These are phyloP conservation scores for Lichenothelia convexa DNA, from an alignment of 495 filamentous ascomycete genomes.

Conservation along the genomic window DNA sequence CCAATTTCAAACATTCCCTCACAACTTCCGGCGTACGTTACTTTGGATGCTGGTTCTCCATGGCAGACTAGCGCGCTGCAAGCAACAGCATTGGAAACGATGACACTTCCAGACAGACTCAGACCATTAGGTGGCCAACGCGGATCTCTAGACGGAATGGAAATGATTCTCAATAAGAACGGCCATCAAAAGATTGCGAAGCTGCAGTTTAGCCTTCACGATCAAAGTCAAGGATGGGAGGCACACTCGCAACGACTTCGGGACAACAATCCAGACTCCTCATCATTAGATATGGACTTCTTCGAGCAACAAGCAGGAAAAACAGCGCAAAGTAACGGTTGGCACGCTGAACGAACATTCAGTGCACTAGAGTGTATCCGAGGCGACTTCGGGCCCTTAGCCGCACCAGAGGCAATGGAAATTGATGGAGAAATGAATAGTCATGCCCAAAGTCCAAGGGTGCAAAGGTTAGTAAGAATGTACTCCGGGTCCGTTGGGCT, in stretches of 20 bases:
- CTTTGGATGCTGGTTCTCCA: constrained; percentile 42
- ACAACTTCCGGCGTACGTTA: constrained; percentile 38
- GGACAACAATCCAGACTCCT: too few relatives aligned
- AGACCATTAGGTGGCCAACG: constrained; percentile 30
- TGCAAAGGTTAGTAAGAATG: too few relatives aligned
- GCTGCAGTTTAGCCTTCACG: constrained; percentile 36
- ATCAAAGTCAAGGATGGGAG: constrained; percentile 1
- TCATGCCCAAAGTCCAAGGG: too few relatives aligned
- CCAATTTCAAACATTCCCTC: constrained; percentile 48
- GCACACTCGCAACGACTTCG: neutral
- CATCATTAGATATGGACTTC: too few relatives aligned
- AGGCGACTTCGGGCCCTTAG: too few relatives aligned
- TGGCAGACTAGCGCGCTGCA: constrained; percentile 76
- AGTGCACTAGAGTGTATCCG: too few relatives aligned
- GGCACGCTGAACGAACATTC: too few relatives aligned
- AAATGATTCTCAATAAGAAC: constrained; percentile 52
- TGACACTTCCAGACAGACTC: constrained; percentile 59
- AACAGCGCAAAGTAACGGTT: too few relatives aligned
- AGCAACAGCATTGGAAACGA: constrained; percentile 59
- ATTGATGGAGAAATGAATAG: too few relatives aligned
- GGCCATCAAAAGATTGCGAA: constrained; percentile 68
- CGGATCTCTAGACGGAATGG: constrained; percentile 41
- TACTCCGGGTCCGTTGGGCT: too few relatives aligned
- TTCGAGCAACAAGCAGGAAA: too few relatives aligned
- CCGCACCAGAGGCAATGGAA: too few relatives aligned